Evolutionary conservation across 345 rosid species (phyloP).

Genomic region (Salix koriyanagi): DNA sequence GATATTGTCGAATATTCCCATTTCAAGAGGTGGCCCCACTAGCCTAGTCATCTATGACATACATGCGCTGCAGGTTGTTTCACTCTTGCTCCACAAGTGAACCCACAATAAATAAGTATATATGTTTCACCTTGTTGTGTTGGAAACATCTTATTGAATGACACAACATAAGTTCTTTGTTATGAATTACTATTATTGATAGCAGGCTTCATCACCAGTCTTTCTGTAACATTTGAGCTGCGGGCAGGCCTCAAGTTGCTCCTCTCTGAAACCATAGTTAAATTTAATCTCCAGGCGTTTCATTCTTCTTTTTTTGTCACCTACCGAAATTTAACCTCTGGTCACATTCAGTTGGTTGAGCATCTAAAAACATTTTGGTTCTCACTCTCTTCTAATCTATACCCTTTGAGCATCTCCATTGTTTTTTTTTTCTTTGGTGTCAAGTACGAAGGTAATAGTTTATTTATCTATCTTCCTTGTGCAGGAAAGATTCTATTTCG

Average conservation of each 20-base stretch:
- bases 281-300: not conserved
- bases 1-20: constrained; percentile 88
- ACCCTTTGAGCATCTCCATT: not conserved
- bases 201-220: not conserved
- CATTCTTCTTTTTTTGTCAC: not conserved
- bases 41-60: constrained; percentile 92
- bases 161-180: not conserved
- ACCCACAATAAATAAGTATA: not conserved
- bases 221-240: not conserved
- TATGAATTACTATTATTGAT: not conserved
- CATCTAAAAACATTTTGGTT: not conserved
- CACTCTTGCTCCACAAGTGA: not conserved
- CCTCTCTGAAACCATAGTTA: not conserved
- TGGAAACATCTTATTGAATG: not conserved
- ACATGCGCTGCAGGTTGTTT: constrained; percentile 86
- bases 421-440: not conserved
- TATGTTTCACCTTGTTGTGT: not conserved
- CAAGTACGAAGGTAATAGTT: not conserved
- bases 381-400: not conserved
- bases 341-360: not conserved
- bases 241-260: not conserved
- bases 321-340: not conserved
- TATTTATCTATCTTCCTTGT: constrained; percentile 4
- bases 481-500: constrained; percentile 97
- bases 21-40: constrained; percentile 97